phyloP scores from a whole-genome alignment of 208 protist species.

The Trypanosoma rangeli region DNA sequence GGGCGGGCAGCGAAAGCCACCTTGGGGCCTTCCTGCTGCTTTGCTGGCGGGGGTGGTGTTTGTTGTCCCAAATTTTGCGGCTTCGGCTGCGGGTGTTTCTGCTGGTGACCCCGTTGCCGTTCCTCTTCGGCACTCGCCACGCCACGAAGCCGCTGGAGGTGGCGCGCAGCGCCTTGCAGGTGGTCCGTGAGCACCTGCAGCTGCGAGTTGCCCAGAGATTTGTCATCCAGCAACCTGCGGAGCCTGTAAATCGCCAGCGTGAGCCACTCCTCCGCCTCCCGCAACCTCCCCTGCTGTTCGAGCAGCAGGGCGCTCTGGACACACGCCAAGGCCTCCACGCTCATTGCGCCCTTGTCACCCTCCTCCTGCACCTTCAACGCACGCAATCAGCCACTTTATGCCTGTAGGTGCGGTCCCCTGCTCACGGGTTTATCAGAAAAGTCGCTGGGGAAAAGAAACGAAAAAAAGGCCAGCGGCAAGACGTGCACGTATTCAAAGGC shows the following conservation, averaged over 20 bases:
- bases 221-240: constrained; percentile 33
- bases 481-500: not conserved
- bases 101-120: not conserved
- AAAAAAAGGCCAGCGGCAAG: constrained; percentile 1
- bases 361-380: not conserved
- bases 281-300: constrained; percentile 42
- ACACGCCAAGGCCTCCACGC: constrained; percentile 15
- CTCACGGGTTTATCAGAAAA: not conserved
- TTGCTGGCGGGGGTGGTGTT: not conserved
- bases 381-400: not conserved
- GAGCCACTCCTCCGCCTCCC: constrained; percentile 77
- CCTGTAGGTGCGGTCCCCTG: not conserved
- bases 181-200: constrained; percentile 49
- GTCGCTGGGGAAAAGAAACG: not conserved
- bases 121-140: not conserved
- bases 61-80: not conserved
- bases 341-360: constrained; percentile 5
- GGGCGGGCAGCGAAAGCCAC: not conserved
- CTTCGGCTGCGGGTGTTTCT: not conserved
- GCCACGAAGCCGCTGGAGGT: constrained; percentile 49
- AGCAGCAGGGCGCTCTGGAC: constrained; percentile 60
- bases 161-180: constrained; percentile 61
- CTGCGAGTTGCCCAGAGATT: constrained; percentile 34
- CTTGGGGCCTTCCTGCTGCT: constrained; percentile 15
- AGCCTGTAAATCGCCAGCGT: constrained; percentile 54